Evolutionary conservation across 257 asterid species (phyloP).

Genomic region (Ocimum tenuiflorum): DNA sequence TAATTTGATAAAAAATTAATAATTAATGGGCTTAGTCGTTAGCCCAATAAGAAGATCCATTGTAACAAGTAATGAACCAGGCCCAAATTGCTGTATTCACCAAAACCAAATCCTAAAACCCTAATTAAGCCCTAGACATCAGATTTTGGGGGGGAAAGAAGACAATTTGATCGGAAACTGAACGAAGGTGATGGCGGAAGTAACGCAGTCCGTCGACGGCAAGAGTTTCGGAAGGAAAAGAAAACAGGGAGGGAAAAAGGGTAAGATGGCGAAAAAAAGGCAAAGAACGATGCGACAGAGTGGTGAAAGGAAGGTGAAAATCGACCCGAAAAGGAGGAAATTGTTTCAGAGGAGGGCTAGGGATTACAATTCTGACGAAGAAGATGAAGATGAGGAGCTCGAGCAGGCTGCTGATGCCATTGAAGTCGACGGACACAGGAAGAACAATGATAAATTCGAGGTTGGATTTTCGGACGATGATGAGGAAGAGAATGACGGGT

Average conservation of each 20-base stretch:
- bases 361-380: conserved; percentile 68
- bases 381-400: conserved; percentile 27
- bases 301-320: conserved; percentile 32
- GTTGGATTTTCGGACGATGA: conserved; percentile 35
- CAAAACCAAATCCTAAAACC: conserved; percentile 15
- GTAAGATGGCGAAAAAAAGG: conserved; percentile 39
- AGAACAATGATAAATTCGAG: conserved; percentile 21
- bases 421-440: conserved; percentile 10
- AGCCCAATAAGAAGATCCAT: neutral
- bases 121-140: conserved; percentile 15
- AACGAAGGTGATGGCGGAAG: conserved; percentile 27
- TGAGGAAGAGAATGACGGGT: conserved; percentile 24
- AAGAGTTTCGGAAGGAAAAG: conserved; percentile 25
- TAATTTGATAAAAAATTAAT: too few relatives aligned
- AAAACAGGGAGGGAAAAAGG: conserved; percentile 40
- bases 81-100: neutral
- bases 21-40: neutral
- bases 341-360: conserved; percentile 58
- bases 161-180: neutral
- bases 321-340: conserved; percentile 48
- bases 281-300: conserved; percentile 34
- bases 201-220: conserved; percentile 16
- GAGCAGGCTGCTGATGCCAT: conserved; percentile 6
- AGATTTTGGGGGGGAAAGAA: neutral
- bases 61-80: too few relatives aligned